Evolutionary conservation across 1,284 basidiomycete species (phyloP), one percentile per base, ranked within the genome.

Genomic region (Malassezia caprae): DNA sequence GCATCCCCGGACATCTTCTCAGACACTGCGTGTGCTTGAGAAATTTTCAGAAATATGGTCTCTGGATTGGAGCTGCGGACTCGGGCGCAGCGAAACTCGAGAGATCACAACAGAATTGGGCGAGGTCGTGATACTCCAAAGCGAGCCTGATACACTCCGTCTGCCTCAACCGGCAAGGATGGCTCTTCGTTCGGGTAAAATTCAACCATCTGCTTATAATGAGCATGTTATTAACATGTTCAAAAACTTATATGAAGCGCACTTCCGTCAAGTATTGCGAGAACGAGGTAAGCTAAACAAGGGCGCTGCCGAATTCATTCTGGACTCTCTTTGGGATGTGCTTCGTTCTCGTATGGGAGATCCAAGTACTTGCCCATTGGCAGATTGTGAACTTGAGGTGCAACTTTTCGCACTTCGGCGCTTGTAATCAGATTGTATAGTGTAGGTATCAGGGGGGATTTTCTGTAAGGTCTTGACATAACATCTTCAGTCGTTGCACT

Each of bases 231-330:
- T 70, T 32, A 60, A 70, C 57, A 69, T 77, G 27, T 69, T 76
- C 62, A 76, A 75, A 60, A 74, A 75, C 46, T 61, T 77, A n/a
- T 77, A 75, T 66, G 76, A 77, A 53, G 58, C 61, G 31, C 75
- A 76, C 54, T 73, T 76, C 60, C 64, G 76, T 1, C 49, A 53
- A n/a, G 64, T 76, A 31, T 59, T 77, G 26, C 63, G 69, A 10
- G 75, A 76, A 31, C 61, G 67, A 40, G 74, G 69, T 19, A 70
- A 72, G 50, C 62, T 76, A 17, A 70, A 67, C 55, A 67, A 76
- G 23, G 75, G 74, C 15, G 69, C 75, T 3, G 65, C 67, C 35
- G 76, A 76, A 48, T 76, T 73, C 53, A 62, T 75, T 8, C 61
- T 77, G 35, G 76, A 77, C 44, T 65, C 66, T 27, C 64, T 77